These are phyloP conservation scores for Dryadomyces quercus-mongolicae DNA, from an alignment of 2,329 filamentous ascomycete species.

Conservation along the genomic window DNA sequence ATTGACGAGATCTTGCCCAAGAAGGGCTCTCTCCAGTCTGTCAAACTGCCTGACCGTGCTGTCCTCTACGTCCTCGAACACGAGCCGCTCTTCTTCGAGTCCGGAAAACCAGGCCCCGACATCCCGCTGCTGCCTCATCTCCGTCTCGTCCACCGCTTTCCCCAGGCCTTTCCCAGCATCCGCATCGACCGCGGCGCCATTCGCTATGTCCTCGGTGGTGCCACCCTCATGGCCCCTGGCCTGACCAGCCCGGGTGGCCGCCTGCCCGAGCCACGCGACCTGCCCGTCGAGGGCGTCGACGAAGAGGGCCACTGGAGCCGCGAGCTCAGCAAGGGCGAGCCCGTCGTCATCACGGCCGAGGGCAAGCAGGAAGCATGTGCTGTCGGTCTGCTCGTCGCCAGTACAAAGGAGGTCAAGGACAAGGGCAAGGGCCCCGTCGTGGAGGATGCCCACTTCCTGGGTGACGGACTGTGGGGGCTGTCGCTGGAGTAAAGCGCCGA, in stretches of 20 bases:
- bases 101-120: conserved; percentile 30
- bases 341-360: conserved; percentile 83
- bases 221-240: conserved; percentile 91
- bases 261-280: conserved; percentile 44
- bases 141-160: conserved; percentile 79
- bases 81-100: conserved; percentile 83
- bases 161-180: conserved; percentile 67
- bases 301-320: conserved; percentile 45
- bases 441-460: conserved; percentile 85
- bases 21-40: conserved; percentile 77
- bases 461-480: conserved; percentile 85
- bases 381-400: conserved; percentile 70
- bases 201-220: conserved; percentile 86
- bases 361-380: conserved; percentile 88
- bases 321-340: conserved; percentile 67
- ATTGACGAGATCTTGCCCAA: conserved; percentile 95
- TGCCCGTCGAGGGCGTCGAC: conserved; percentile 28
- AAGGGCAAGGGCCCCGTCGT: conserved; percentile 92
- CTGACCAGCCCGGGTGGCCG: conserved; percentile 74
- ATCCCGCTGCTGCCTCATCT: conserved; percentile 72
- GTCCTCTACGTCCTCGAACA: conserved; percentile 75
- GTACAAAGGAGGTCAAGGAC: conserved; percentile 83
- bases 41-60: conserved; percentile 87
- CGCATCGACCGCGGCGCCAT: conserved; percentile 94
- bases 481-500: conserved; percentile 22